Base-by-base conservation (phyloP, 441 rosid species). In the Dalechampia spathulata region DNA sequence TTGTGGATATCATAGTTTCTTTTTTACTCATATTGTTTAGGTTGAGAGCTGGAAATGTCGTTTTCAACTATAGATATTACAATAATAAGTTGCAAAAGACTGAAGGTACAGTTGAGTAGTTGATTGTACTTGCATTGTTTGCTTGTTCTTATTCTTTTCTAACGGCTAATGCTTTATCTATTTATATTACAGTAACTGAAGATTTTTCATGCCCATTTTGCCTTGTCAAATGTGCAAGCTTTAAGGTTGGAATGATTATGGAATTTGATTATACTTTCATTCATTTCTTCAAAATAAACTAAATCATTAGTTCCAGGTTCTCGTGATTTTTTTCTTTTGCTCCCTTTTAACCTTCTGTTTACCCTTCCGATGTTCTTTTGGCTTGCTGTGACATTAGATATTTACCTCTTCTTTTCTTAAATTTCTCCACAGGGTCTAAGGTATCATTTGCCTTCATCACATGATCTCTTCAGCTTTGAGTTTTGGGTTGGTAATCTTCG, bases 131-230 rank as follows among this genome's bases (percentile, higher is more conserved):
- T 30, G 4, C 4, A 30, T 30, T 30, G 34, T 53, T 26, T 49
- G 34, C 50, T 46, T 16, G 7, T 36, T 27, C n/a, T 5, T 58
- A 46, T 47, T 17, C 37, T 6, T 12, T 3, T 37, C 27, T 15
- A 51, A 7, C 20, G n/a, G n/a, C 38, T 61, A 38, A 50, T 15
- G 22, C 22, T 37, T 25, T 54, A 27, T 42, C 42, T 37, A 19
- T 63, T 16, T 72, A 44, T 62, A 44, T 68, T 81, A 85, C 94
- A 90, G 99, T 87, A 63, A 94, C 99, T 36, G 99, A 90, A 84
- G 98, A 94, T 66, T 94, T 87, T 70, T 78, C 98, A 47, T 90
- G 99, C 72, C 95, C 99, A 65, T 86, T 90, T 72, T 90, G 99
- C 86, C 77, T 94, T 75, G 88, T 82, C 36, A 94, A 84, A 74